Evolutionary conservation across 805 yeast genomes (phyloP).

Genomic region (Candida silvatica): DNA sequence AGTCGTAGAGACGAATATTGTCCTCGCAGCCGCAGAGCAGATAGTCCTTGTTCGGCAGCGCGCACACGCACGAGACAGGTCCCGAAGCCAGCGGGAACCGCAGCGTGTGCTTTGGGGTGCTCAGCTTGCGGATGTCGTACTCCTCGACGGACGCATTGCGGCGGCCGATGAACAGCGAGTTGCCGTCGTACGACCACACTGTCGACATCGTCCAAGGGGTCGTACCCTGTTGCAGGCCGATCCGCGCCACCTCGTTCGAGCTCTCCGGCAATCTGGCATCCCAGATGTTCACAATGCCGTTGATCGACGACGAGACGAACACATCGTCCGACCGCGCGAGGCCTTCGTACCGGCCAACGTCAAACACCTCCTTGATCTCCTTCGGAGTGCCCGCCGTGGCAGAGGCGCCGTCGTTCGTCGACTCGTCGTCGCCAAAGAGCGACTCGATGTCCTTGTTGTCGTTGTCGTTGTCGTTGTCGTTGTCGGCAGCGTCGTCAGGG

Average conservation of each 20-base stretch:
- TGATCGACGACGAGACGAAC: conserved; percentile 73
- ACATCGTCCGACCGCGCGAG: conserved; percentile 31
- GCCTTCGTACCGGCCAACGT: conserved; percentile 17
- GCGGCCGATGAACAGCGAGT: conserved; percentile 73
- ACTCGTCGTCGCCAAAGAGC: conserved; percentile 38
- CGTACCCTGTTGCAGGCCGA: conserved; percentile 46
- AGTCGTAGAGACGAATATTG: conserved; percentile 80
- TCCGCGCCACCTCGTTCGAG: conserved; percentile 13
- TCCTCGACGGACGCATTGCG: conserved; percentile 85
- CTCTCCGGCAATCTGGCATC: conserved; percentile 46
- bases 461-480: conserved; percentile 9
- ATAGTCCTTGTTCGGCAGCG: conserved; percentile 76
- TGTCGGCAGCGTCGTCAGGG: conserved; percentile 17
- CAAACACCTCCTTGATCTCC: conserved; percentile 38
- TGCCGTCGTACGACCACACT: conserved; percentile 83
- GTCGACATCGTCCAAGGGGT: conserved; percentile 96
- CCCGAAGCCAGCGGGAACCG: conserved; percentile 85
- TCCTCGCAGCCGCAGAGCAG: conserved; percentile 85
- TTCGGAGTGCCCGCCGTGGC: conserved; percentile 15
- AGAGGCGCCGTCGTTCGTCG: conserved; percentile 16
- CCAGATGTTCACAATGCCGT: conserved; percentile 79
- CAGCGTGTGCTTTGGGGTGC: conserved; percentile 41
- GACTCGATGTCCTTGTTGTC: conserved; percentile 24
- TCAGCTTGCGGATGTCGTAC: conserved; percentile 52
- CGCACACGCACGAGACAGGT: conserved; percentile 71